phyloP scores from a whole-genome alignment of 305 asterid species.

The Solanum hybrid region DNA sequence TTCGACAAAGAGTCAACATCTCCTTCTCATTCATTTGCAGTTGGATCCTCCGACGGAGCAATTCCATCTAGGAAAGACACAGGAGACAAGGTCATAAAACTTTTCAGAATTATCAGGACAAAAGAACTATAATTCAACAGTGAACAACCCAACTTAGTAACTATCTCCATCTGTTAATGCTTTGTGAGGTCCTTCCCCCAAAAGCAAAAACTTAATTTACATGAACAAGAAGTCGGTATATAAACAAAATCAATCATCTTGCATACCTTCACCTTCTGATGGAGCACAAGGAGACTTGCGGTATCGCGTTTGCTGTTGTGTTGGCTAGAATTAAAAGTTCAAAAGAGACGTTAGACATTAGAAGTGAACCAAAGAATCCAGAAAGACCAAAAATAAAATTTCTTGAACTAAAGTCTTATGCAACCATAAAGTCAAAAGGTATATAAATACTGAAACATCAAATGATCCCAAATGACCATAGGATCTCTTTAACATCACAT shows the following conservation, averaged over 20 bases:
- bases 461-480: neutral
- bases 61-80: conserved; percentile 5
- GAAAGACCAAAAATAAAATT: neutral
- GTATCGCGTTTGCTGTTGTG: conserved; percentile 92
- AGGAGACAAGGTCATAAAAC: neutral
- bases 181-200: neutral
- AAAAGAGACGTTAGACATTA: conserved; percentile 6
- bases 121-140: neutral
- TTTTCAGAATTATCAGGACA: neutral
- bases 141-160: neutral
- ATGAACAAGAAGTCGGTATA: neutral
- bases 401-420: neutral
- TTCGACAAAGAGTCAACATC: neutral
- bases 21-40: conserved; percentile 8
- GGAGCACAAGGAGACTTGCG: conserved; percentile 94
- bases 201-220: neutral
- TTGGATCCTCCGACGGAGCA: conserved; percentile 2
- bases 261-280: conserved; percentile 78
- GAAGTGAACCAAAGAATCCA: neutral
- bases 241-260: neutral
- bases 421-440: neutral
- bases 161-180: neutral
- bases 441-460: neutral
- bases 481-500: neutral
- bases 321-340: conserved; percentile 46